Conservation (phyloP, 148 eudicot genomes). For the Persicaria tinctoria region DNA sequence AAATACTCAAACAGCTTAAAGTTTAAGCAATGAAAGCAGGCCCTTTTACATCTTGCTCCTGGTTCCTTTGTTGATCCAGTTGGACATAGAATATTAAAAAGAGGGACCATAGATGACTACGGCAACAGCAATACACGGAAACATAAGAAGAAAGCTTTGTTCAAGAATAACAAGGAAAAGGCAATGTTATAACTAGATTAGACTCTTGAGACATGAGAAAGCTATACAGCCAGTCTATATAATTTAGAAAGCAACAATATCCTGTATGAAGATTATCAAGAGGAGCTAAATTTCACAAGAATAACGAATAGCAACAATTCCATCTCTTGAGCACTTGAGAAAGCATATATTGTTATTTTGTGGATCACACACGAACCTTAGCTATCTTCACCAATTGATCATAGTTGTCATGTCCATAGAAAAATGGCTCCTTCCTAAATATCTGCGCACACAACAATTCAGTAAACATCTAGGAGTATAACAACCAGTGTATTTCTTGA, state of each 20-base stretch:
- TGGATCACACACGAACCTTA: conserved; percentile 40
- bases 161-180: too few species aligned
- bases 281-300: background rate
- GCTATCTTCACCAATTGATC: conserved; percentile 97
- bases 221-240: too few species aligned
- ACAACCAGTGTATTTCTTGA: too few species aligned
- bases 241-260: too few species aligned
- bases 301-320: background rate
- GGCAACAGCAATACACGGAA: too few species aligned
- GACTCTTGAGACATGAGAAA: too few species aligned
- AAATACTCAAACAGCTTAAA: background rate
- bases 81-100: too few species aligned
- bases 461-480: background rate
- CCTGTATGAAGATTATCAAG: too few species aligned
- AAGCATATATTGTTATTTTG: background rate
- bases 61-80: background rate
- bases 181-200: too few species aligned
- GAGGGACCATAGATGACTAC: too few species aligned
- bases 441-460: conserved; percentile 31
- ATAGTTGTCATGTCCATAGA: conserved; percentile 92
- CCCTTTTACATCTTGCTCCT: background rate
- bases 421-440: conserved; percentile 92
- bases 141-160: too few species aligned
- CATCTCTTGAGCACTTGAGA: background rate
- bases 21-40: background rate